phyloP scores from a whole-genome alignment of 495 filamentous ascomycete genomes.

The Lichenothelia convexa region DNA sequence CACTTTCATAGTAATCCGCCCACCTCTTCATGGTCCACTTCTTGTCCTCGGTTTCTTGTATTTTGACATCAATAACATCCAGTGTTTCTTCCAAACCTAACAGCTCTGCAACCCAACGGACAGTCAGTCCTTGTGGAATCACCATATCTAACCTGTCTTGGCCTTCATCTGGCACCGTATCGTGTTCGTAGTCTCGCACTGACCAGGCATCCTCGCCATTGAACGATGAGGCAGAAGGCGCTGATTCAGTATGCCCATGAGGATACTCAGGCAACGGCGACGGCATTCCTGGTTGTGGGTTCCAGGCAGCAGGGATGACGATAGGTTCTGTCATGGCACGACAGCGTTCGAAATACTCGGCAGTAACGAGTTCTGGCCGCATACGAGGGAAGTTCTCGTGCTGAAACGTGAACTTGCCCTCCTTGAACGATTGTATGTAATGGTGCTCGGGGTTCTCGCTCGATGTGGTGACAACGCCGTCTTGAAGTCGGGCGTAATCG shows the following conservation, averaged over 20 bases:
- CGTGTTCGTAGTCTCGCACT: slow-evolving; percentile 20
- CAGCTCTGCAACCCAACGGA: slow-evolving; percentile 45
- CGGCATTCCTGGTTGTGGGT: slow-evolving; percentile 26
- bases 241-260: no score
- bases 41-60: slow-evolving; percentile 49
- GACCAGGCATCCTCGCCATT: slow-evolving; percentile 2
- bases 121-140: slow-evolving; percentile 48
- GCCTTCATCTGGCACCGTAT: slow-evolving; percentile 36
- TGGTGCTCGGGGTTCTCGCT: slow-evolving; percentile 54
- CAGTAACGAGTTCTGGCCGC: slow-evolving; percentile 46
- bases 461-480: slow-evolving; percentile 52
- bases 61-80: slow-evolving; percentile 62
- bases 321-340: slow-evolving; percentile 53
- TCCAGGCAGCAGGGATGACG: slow-evolving; percentile 48
- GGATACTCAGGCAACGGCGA: not conserved
- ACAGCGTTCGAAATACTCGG: slow-evolving; percentile 47
- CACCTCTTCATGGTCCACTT: slow-evolving; percentile 55
- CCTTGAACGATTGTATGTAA: slow-evolving; percentile 53
- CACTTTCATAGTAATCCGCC: slow-evolving; percentile 58
- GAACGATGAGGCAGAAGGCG: not conserved
- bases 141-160: slow-evolving; percentile 59
- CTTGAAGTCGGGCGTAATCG: slow-evolving; percentile 58
- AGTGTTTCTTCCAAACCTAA: slow-evolving; percentile 47
- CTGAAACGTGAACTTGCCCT: slow-evolving; percentile 43
- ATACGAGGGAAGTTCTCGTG: slow-evolving; percentile 49